These are phyloP conservation scores for Saturnispora kantuleensis DNA, from an alignment of 805 yeast genomes.

Conservation along the genomic window DNA sequence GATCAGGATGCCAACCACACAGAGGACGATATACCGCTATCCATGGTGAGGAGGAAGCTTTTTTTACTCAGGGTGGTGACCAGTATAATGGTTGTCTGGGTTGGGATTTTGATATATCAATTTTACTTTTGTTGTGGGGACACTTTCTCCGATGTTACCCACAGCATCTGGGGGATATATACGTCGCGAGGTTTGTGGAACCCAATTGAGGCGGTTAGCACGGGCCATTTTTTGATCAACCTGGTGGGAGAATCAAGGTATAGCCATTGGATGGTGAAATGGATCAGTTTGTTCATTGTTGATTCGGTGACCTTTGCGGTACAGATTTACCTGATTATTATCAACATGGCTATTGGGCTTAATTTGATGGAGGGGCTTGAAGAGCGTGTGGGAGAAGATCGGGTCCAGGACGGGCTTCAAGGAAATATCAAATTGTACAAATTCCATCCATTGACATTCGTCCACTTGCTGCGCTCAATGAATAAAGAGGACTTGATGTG, in stretches of 20 bases:
- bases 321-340: conserved; percentile 24
- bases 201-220: conserved; percentile 17
- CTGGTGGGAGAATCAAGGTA: conserved; percentile 36
- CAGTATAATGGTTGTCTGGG: conserved; percentile 19
- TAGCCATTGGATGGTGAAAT: conserved; percentile 19
- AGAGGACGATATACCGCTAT: not conserved
- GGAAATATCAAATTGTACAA: conserved; percentile 31
- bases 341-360: conserved; percentile 25
- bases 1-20: not conserved
- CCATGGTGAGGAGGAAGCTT: conserved; percentile 16
- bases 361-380: conserved; percentile 20
- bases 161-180: not conserved
- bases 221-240: conserved; percentile 34
- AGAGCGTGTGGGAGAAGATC: conserved; percentile 8
- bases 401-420: conserved; percentile 33
- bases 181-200: conserved; percentile 2
- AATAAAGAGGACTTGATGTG: conserved; percentile 10
- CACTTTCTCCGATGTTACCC: not conserved
- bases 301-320: conserved; percentile 24
- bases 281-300: conserved; percentile 19
- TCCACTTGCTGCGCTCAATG: conserved; percentile 16
- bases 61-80: conserved; percentile 25
- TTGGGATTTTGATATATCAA: conserved; percentile 26
- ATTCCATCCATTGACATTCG: conserved; percentile 27
- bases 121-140: conserved; percentile 25